phyloP scores from a whole-genome alignment of 2,329 filamentous ascomycete species.

The Stachybotrys chartarum region DNA sequence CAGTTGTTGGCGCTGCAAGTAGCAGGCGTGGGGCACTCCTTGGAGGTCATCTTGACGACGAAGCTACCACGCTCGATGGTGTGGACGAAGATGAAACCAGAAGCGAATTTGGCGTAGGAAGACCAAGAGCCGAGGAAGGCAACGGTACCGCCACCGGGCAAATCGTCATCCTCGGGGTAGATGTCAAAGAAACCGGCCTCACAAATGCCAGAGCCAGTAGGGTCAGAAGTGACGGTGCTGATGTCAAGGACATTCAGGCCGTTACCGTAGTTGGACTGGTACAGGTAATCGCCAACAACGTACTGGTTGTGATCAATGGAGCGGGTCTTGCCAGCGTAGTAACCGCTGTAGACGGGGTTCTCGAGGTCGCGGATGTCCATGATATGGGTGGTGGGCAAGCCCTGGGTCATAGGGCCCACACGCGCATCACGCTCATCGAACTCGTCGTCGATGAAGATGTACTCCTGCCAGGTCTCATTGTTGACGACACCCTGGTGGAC shows the following conservation, averaged over 20 bases:
- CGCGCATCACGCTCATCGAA: slow-evolving; percentile 36
- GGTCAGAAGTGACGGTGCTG: slow-evolving; percentile 22
- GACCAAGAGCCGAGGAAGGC: slow-evolving; percentile 1
- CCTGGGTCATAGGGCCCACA: slow-evolving; percentile 14
- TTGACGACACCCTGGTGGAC: slow-evolving; percentile 49
- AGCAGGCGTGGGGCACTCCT: neutral
- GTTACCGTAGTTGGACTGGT: slow-evolving; percentile 40
- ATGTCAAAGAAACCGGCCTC: slow-evolving; percentile 40
- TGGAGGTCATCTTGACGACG: slow-evolving; percentile 3
- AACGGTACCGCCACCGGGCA: neutral
- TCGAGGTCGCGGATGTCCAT: slow-evolving; percentile 35
- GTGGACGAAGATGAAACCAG: slow-evolving; percentile 1
- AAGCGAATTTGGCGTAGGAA: slow-evolving; percentile 1
- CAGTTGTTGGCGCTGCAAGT: slow-evolving; percentile 1
- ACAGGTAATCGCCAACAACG: slow-evolving; percentile 29
- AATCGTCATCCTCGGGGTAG: slow-evolving; percentile 36
- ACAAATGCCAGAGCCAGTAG: slow-evolving; percentile 28
- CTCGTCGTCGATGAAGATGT: slow-evolving; percentile 43
- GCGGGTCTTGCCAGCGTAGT: slow-evolving; percentile 27
- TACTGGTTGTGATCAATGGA: slow-evolving; percentile 42
- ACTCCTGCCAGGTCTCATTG: slow-evolving; percentile 29
- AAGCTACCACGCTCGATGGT: slow-evolving; percentile 1
- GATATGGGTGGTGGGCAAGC: slow-evolving; percentile 32
- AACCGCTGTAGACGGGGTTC: slow-evolving; percentile 27
- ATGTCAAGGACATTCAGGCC: slow-evolving; percentile 32